Conservation (phyloP, 805 yeast genomes). For the Barnettozyma salicaria region DNA sequence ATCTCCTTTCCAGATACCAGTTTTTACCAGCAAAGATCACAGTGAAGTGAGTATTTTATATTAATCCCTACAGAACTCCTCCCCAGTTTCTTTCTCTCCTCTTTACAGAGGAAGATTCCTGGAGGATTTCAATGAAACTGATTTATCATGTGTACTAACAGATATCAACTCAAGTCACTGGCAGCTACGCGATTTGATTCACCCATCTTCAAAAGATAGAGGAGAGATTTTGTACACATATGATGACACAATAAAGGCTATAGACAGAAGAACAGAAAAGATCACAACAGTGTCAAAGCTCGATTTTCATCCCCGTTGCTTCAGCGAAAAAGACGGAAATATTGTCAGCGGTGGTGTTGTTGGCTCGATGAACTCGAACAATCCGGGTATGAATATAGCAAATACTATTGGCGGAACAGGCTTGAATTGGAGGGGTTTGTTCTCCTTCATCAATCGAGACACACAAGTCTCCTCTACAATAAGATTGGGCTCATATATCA, state of each 20-base stretch:
- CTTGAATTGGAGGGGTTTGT: slow-evolving; percentile 53
- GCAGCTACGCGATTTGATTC: slow-evolving; percentile 76
- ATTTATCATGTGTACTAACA: slow-evolving; percentile 13
- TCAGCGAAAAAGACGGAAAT: slow-evolving; percentile 49
- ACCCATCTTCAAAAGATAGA: slow-evolving; percentile 38
- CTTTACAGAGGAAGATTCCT: too few relatives aligned
- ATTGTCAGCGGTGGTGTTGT: slow-evolving; percentile 49
- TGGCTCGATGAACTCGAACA: slow-evolving; percentile 28
- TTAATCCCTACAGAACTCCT: too few relatives aligned
- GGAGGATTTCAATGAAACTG: too few relatives aligned
- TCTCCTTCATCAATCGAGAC: slow-evolving; percentile 49
- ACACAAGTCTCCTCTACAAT: slow-evolving; percentile 43
- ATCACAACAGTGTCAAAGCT: slow-evolving; percentile 38
- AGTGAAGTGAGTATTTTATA: slow-evolving; percentile 29
- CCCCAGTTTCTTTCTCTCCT: too few relatives aligned
- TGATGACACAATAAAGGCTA: slow-evolving; percentile 44
- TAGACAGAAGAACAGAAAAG: slow-evolving; percentile 35
- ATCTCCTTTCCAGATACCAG: slow-evolving; percentile 13
- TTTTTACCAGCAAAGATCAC: slow-evolving; percentile 31
- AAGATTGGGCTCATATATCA: slow-evolving; percentile 73
- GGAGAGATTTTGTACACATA: slow-evolving; percentile 52
- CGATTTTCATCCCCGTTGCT: slow-evolving; percentile 66
- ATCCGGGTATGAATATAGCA: slow-evolving; percentile 18
- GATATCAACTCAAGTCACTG: slow-evolving; percentile 41
- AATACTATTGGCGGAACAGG: slow-evolving; percentile 24